phyloP scores from a whole-genome alignment of 116 monocot species.

The Posidonia oceanica region DNA sequence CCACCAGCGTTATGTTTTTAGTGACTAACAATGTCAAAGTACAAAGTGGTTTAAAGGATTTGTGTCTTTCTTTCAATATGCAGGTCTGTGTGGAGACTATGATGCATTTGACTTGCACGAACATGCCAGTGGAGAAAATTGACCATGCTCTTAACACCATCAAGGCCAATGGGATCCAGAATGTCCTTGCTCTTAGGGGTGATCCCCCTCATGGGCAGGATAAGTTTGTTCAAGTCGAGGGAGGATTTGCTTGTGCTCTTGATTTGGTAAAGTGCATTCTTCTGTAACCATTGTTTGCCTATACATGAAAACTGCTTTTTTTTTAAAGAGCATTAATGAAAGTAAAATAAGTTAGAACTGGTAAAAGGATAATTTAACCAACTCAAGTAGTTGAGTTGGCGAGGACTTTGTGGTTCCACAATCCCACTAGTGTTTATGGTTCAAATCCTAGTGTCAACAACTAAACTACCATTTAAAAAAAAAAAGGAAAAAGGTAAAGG shows the following conservation, averaged over 20 bases:
- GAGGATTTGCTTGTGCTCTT: constrained; percentile 37
- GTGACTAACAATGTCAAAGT: too few species aligned
- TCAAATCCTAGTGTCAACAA: too few species aligned
- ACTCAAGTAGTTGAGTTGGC: too few species aligned
- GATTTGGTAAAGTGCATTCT: constrained; percentile 30
- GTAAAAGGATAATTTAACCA: too few species aligned
- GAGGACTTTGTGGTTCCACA: too few species aligned
- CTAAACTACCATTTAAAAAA: too few species aligned
- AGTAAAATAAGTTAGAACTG: not conserved
- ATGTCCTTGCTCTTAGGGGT: constrained; percentile 75
- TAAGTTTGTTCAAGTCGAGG: constrained; percentile 21
- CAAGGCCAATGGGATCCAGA: constrained; percentile 79
- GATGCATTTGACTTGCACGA: constrained; percentile 95
- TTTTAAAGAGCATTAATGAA: not conserved
- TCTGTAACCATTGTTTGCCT: not conserved
- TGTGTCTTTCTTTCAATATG: not conserved
- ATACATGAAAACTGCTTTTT: not conserved
- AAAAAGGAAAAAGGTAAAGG: too few species aligned
- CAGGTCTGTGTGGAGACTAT: constrained; percentile 85
- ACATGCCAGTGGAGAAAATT: constrained; percentile 90
- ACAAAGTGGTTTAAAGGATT: not conserved
- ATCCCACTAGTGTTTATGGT: too few species aligned
- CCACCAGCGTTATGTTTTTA: not conserved
- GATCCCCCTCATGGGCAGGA: constrained; percentile 43
- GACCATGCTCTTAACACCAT: constrained; percentile 64